Evolutionary conservation across 805 yeast genomes (phyloP), one percentile per base, ranked within the genome.

Genomic region (Jamesozyma jinghongensis): DNA sequence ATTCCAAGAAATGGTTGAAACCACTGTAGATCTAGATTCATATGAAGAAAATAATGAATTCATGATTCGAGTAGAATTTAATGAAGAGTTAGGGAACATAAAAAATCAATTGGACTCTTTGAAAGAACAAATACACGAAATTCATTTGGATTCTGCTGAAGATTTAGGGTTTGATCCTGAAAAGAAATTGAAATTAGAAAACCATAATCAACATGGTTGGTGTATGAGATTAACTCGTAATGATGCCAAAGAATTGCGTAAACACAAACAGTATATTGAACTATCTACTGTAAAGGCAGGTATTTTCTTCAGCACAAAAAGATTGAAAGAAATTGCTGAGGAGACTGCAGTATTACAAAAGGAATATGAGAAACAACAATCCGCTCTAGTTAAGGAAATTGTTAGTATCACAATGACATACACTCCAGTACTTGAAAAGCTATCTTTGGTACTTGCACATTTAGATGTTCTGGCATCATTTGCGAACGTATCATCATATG

Each of bases 211-310:
- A 20, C 94, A 85, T 60, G 97, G 97, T 17, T 88, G 95, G 94
- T 86, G 96, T 60, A 76, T 90, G 71, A 71, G 97, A 51, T 74
- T 92, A 18, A 92, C 98, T 1, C 75, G 98, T 60, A 80, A 77
- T 41, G 97, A 92, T 54, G 88, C 95, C 2, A 70, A 81, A 10
- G 80, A 83, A 17, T 68, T 92, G 43, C 75, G 97, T 51, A 56
- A 60, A 34, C 57, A 55, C 20, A 69, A 68, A 42, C 71, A 74
- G 31, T 88, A 80, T 57, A 72, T 72, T 38, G 97, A 92, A 59
- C 67, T 90, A 34, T 84, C 87, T 38, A 90, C 97, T 0, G 94
- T 86, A 25, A 92, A 92, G 58, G 95, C 96, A 2, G 99, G 99
- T 42, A 90, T 90, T 4, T 86, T 72, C 59, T 92, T 92, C 68